Conservation (phyloP, 2,329 filamentous ascomycete species). For the Calonectria pteridis region DNA sequence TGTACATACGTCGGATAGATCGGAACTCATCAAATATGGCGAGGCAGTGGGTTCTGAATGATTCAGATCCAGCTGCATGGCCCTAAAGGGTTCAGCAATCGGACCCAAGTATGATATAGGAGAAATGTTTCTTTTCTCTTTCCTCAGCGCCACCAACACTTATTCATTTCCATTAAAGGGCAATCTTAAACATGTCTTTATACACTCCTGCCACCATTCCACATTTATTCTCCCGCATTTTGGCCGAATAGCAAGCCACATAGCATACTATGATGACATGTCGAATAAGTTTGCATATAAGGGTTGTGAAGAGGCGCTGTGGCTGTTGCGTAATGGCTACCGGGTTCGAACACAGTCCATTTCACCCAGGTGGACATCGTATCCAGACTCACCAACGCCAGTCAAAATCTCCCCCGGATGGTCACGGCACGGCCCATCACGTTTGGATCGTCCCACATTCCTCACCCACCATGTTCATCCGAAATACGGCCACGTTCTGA, state of each 20-base stretch:
- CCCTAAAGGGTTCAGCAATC: not conserved
- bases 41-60: not conserved
- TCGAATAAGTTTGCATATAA: not conserved
- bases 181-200: not conserved
- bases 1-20: not conserved
- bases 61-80: not conserved
- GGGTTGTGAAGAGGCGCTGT: not conserved
- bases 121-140: not conserved
- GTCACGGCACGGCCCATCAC: not conserved
- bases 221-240: not conserved
- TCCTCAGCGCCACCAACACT: not conserved
- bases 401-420: not conserved
- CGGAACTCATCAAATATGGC: not conserved
- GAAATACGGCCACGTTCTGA: not conserved
- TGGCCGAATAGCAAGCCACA: not conserved
- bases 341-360: not conserved
- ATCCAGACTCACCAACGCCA: not conserved
- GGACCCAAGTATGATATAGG: not conserved
- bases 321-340: not conserved
- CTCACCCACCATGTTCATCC: not conserved
- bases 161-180: not conserved
- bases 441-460: not conserved
- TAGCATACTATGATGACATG: not conserved
- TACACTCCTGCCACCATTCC: not conserved
- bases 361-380: not conserved